Percentiles rank a stretch among this genome's conserved stretches.
Conservation (phyloP, 352 stramenopile species). For the Phytopythium delawarense region DNA sequence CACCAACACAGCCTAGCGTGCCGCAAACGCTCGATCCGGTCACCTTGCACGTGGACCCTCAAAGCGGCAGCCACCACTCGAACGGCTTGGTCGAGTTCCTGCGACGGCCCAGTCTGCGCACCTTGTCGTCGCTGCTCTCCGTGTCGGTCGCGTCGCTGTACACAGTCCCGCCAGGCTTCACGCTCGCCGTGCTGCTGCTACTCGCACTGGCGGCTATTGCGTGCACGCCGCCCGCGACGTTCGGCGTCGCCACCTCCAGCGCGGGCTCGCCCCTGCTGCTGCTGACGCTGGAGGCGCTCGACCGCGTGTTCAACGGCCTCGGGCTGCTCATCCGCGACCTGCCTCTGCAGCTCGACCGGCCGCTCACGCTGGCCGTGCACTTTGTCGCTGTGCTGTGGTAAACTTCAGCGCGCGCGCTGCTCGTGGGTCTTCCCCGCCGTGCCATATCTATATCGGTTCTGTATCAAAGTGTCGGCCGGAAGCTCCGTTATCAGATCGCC, state of each 20-base stretch:
- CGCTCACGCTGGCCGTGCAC: slow-evolving; percentile 6
- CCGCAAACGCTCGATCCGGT: background rate
- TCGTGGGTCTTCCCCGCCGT: background rate
- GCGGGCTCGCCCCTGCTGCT: slow-evolving; percentile 34
- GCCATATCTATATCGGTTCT: background rate
- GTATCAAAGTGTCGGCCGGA: background rate
- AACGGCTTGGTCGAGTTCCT: slow-evolving; percentile 15
- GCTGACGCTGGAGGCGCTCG: slow-evolving; percentile 34
- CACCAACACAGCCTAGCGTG: background rate
- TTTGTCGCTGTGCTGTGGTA: slow-evolving; percentile 9
- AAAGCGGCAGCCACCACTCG: background rate
- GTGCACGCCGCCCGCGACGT: slow-evolving; percentile 41
- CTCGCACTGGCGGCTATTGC: slow-evolving; percentile 55
- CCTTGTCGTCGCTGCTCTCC: slow-evolving; percentile 66
- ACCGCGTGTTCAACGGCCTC: slow-evolving; percentile 58
- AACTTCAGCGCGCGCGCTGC: background rate
- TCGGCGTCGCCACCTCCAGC: slow-evolving; percentile 24
- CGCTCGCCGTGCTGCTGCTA: slow-evolving; percentile 67
- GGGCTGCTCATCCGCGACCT: slow-evolving; percentile 64
- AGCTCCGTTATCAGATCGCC: slow-evolving; percentile 1
- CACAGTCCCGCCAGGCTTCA: slow-evolving; percentile 66
- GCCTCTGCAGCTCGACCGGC: slow-evolving; percentile 42
- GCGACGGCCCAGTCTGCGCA: slow-evolving; percentile 41
- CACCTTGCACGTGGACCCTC: background rate
- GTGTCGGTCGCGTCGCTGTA: slow-evolving; percentile 57